phyloP scores from a whole-genome alignment of 352 stramenopile species.

The Blastocystis sp. region DNA sequence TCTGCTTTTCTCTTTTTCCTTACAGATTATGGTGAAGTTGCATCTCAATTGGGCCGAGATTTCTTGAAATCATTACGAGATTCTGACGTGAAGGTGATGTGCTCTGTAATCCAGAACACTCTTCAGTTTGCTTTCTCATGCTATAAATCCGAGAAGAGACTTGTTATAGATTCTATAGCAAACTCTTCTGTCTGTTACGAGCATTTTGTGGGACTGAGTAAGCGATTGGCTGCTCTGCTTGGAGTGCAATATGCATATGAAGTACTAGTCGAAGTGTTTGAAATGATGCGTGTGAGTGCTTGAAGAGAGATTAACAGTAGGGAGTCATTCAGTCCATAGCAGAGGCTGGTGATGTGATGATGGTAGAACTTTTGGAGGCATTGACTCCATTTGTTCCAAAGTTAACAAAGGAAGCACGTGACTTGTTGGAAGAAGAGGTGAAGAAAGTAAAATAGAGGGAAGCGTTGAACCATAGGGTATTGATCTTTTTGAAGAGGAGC shows the following conservation, averaged over 20 bases:
- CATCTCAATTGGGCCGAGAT: neutral
- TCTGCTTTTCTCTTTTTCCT: constrained; percentile 9
- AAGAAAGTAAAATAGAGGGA: neutral
- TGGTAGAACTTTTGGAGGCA: neutral
- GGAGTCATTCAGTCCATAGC: neutral
- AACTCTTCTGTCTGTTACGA: neutral
- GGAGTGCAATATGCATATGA: neutral
- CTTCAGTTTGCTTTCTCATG: constrained; percentile 1
- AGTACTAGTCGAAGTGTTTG: constrained; percentile 7
- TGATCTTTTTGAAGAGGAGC: neutral
- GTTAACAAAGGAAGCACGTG: neutral
- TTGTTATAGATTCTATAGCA: neutral
- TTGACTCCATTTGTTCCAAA: neutral
- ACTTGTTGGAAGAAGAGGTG: neutral
- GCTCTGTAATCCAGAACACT: neutral
- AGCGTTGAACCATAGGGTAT: neutral
- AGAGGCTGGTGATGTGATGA: neutral
- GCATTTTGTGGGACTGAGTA: neutral
- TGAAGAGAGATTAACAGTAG: neutral
- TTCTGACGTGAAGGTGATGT: neutral
- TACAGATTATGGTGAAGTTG: constrained; percentile 4
- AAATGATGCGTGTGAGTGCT: neutral
- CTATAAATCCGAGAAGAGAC: neutral
- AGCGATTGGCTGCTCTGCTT: neutral
- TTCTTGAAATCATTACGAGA: neutral